Percentiles rank a stretch among this genome's conserved stretches.
Conservation (phyloP, 1,139 yeast genomes). For the Ashbya aceris region DNA sequence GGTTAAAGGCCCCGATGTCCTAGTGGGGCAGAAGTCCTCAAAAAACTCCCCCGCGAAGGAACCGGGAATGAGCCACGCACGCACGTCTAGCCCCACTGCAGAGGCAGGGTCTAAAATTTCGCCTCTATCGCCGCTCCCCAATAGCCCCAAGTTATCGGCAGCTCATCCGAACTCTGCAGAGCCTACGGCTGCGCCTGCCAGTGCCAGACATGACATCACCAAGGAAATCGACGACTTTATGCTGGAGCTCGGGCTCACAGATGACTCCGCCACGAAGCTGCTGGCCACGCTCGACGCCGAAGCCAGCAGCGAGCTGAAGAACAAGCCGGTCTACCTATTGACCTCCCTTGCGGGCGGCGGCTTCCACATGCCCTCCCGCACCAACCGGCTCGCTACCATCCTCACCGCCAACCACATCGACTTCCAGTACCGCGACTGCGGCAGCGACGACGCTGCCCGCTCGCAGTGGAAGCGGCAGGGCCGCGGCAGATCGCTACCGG, state of each 20-base stretch:
- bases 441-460: slow-evolving; percentile 81
- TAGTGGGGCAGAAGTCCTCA: too few relatives aligned
- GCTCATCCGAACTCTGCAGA: neutral
- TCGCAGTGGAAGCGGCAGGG: slow-evolving; percentile 77
- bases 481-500: slow-evolving; percentile 73
- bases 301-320: slow-evolving; percentile 20
- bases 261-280: slow-evolving; percentile 5
- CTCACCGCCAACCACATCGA: slow-evolving; percentile 64
- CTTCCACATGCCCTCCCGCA: slow-evolving; percentile 71
- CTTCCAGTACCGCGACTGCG: slow-evolving; percentile 62
- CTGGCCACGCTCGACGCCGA: slow-evolving; percentile 18
- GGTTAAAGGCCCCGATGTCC: too few relatives aligned
- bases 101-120: too few relatives aligned
- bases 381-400: slow-evolving; percentile 68
- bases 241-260: slow-evolving; percentile 17
- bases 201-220: slow-evolving; percentile 7
- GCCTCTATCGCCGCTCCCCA: neutral
- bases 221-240: slow-evolving; percentile 23
- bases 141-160: neutral
- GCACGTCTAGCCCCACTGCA: too few relatives aligned
- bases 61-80: too few relatives aligned
- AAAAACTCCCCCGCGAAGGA: too few relatives aligned
- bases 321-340: slow-evolving; percentile 60
- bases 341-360: slow-evolving; percentile 88
- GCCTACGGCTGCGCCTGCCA: neutral